Conservation (phyloP, 2,329 filamentous ascomycete species). For the Cladosporium sp. region DNA sequence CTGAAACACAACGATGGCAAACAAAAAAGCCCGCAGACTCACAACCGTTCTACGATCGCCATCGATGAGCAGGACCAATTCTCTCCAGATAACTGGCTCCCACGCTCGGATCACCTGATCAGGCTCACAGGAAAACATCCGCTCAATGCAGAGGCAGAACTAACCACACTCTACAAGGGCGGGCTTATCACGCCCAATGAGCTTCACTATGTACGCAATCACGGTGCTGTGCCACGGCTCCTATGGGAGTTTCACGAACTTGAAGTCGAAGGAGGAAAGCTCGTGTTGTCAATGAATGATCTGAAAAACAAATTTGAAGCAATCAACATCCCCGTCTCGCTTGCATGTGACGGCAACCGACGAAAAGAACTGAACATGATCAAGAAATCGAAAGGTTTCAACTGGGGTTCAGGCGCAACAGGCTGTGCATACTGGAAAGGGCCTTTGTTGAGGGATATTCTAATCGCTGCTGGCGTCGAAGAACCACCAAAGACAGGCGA, state of each 20-base stretch:
- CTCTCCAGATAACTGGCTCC: slow-evolving; percentile 52
- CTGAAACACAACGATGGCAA: slow-evolving; percentile 43
- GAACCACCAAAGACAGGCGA: slow-evolving; percentile 17
- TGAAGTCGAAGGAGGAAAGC: slow-evolving; percentile 37
- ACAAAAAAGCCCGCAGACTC: slow-evolving; percentile 32
- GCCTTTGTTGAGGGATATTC: slow-evolving; percentile 41
- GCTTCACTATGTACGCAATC: slow-evolving; percentile 51
- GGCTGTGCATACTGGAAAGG: slow-evolving; percentile 51
- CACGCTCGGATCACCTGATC: slow-evolving; percentile 43
- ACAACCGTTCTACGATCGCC: slow-evolving; percentile 29
- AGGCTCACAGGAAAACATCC: slow-evolving; percentile 51
- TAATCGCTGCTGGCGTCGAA: slow-evolving; percentile 38
- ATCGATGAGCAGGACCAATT: slow-evolving; percentile 50
- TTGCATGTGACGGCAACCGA: slow-evolving; percentile 49
- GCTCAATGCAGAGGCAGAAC: slow-evolving; percentile 46
- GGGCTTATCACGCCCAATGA: slow-evolving; percentile 49
- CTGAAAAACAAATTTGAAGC: slow-evolving; percentile 39
- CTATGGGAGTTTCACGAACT: slow-evolving; percentile 50
- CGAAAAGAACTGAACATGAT: slow-evolving; percentile 51
- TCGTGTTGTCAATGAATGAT: slow-evolving; percentile 42
- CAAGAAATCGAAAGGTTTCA: slow-evolving; percentile 45
- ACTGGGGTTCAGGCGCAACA: slow-evolving; percentile 43
- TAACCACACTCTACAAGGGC: slow-evolving; percentile 41
- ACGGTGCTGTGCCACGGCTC: slow-evolving; percentile 48
- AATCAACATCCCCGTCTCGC: slow-evolving; percentile 45